These are phyloP conservation scores for Teratosphaeria zuluensis DNA, from an alignment of 2,329 filamentous ascomycete species.

Conservation along the genomic window DNA sequence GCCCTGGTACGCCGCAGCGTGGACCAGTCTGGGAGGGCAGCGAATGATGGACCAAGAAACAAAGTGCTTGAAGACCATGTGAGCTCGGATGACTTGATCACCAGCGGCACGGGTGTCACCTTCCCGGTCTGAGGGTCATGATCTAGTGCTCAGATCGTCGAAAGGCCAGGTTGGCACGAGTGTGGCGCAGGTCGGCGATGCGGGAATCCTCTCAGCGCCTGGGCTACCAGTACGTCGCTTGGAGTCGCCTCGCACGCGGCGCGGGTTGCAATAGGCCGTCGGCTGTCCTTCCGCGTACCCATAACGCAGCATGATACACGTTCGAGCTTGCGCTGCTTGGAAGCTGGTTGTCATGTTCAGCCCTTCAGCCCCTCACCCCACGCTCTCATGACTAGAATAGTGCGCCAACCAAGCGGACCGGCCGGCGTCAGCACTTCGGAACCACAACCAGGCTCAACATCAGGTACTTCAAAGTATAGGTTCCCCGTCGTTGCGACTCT, in stretches of 20 bases:
- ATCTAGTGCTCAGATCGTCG: not conserved
- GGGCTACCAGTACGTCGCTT: not conserved
- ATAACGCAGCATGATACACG: not conserved
- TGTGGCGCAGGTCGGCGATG: not conserved
- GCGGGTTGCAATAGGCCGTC: not conserved
- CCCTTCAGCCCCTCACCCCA: not conserved
- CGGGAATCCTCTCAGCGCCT: no score
- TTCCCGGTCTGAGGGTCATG: not conserved
- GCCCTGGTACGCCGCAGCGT: not conserved
- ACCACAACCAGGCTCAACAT: not conserved
- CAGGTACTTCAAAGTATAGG: not conserved
- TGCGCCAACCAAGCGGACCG: not conserved
- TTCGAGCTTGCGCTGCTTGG: not conserved
- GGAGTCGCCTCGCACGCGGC: not conserved
- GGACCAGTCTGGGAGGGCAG: not conserved
- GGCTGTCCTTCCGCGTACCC: not conserved
- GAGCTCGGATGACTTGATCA: not conserved
- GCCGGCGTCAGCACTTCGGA: not conserved
- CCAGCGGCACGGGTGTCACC: not conserved
- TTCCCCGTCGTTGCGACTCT: not conserved
- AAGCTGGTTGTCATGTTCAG: not conserved
- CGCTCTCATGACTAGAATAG: not conserved
- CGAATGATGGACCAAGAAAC: conserved; percentile 1
- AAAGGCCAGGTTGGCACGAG: not conserved
- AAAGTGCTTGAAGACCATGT: conserved; percentile 1